A percentile compares a stretch with the other conserved stretches of the same genome.
phyloP scores from a whole-genome alignment of 768 basidiomycete species.

The Rhizopogon vesiculosus region DNA sequence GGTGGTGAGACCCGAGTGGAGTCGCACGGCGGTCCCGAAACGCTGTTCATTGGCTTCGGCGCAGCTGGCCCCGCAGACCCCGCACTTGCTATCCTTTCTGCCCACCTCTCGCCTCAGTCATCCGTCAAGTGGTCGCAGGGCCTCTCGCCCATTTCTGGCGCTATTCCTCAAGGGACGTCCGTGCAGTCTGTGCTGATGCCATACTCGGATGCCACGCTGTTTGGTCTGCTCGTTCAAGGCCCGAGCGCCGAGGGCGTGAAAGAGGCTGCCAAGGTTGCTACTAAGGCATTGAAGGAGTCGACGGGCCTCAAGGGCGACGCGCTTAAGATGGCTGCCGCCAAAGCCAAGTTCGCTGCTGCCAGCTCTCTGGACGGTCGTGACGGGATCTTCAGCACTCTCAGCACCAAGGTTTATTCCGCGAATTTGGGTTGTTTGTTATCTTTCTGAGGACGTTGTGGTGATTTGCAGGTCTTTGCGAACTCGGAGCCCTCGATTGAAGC shows the following conservation, averaged over 20 bases:
- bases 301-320: conserved; percentile 56
- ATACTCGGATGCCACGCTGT: conserved; percentile 89
- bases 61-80: conserved; percentile 57
- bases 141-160: conserved; percentile 59
- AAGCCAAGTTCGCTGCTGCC: conserved; percentile 85
- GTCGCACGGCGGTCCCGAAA: conserved; percentile 57
- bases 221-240: conserved; percentile 79
- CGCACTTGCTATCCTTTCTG: conserved; percentile 74
- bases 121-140: conserved; percentile 87
- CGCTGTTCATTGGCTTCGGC: conserved; percentile 88
- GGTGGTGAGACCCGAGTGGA: conserved; percentile 86
- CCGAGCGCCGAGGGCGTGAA: conserved; percentile 56
- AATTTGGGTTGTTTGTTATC: not conserved
- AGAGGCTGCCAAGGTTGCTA: conserved; percentile 64
- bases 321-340: conserved; percentile 76
- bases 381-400: conserved; percentile 57
- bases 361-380: conserved; percentile 62
- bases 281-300: conserved; percentile 56
- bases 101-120: conserved; percentile 73
- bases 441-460: not conserved
- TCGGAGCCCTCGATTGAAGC: conserved; percentile 51
- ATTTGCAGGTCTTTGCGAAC: conserved; percentile 55
- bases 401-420: conserved; percentile 50
- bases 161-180: conserved; percentile 52
- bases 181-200: conserved; percentile 76